Evolutionary conservation across 73 alveolate genomes (phyloP), one percentile per base, ranked within the genome.

Genomic region (Paramecium sexaurelia): DNA sequence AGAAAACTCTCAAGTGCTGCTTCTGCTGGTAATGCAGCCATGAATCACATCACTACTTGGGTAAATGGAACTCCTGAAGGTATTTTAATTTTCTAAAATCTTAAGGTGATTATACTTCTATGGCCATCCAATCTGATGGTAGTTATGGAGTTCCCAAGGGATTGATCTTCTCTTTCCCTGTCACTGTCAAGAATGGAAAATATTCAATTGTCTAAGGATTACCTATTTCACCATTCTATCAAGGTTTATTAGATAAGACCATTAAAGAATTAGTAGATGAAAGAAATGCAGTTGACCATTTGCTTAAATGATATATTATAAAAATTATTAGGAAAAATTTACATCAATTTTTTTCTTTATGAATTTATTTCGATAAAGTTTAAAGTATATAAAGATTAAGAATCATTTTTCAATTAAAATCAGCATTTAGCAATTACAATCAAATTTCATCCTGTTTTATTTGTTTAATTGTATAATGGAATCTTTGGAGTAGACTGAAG

Each of bases 1-100:
- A 97, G 99, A 94, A 96, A 96, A 51, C 88, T 95, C 55, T 97
- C 99, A 35, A 96, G 99, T 11, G 97, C 98, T 51, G 99, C 99
- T 45, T 97, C 99, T 10, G 99, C 99, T 66, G 99, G 99, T 37
- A 96, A 95, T 67, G 99, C 99, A 6, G 99, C 99, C 40, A 87
- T 96, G 78, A 98, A 97, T 87, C 99, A 98, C 97, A 96, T 98
- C 94, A 97, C 98, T 91, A 99, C 98, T 92, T 98, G 99, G 99
- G 99, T 93, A 41, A 84, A 85, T 67, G 99, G 99, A 55, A 87
- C 96, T 67, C 27, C 68, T 19, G 73, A 78, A 78, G 90, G 90
- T 78, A 78, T 24, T 71, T 2, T 7, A 1, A 11, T 0, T 13
- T 7, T 20, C 26, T 7, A 13, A 10, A 78, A 19, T 2, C 36